These are phyloP conservation scores for Pseudoneurospora amorphoporcata DNA, from an alignment of 495 filamentous ascomycete genomes.

Conservation along the genomic window DNA sequence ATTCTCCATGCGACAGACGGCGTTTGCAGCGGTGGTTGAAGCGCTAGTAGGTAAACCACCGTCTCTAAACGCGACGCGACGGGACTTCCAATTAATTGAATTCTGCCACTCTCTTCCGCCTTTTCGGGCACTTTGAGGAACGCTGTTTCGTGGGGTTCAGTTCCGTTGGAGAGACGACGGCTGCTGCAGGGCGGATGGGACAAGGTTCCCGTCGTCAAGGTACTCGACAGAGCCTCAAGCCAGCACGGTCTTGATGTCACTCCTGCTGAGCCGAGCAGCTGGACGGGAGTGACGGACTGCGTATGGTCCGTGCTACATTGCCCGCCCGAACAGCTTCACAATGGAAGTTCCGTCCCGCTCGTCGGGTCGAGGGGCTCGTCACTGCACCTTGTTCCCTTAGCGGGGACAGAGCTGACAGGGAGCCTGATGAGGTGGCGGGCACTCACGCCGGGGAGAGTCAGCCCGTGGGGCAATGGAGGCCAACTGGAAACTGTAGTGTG, in stretches of 20 bases:
- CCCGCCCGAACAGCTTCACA: neutral
- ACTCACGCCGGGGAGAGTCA: neutral
- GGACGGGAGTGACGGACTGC: neutral
- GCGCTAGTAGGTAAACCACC: neutral
- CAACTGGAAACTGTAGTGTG: neutral
- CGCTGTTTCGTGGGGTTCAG: neutral
- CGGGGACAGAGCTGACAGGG: neutral
- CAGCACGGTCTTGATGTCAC: neutral
- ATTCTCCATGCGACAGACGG: neutral
- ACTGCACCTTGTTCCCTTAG: neutral
- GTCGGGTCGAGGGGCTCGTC: neutral
- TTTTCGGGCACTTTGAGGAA: neutral
- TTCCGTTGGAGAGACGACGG: neutral
- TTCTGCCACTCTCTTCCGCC: neutral
- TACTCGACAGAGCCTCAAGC: neutral
- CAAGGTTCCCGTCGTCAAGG: neutral
- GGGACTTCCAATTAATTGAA: slow-evolving; percentile 16
- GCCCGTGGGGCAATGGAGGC: neutral
- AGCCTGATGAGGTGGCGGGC: neutral
- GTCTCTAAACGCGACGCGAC: slow-evolving; percentile 15
- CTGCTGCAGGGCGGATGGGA: neutral
- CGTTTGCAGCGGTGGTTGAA: neutral
- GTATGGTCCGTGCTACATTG: neutral
- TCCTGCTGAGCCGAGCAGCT: neutral
- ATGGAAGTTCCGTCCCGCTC: neutral